A percentile compares a stretch with the other conserved stretches of the same genome.
phyloP scores from a whole-genome alignment of 2,329 filamentous ascomycete genomes.

The Curvularia sp. region DNA sequence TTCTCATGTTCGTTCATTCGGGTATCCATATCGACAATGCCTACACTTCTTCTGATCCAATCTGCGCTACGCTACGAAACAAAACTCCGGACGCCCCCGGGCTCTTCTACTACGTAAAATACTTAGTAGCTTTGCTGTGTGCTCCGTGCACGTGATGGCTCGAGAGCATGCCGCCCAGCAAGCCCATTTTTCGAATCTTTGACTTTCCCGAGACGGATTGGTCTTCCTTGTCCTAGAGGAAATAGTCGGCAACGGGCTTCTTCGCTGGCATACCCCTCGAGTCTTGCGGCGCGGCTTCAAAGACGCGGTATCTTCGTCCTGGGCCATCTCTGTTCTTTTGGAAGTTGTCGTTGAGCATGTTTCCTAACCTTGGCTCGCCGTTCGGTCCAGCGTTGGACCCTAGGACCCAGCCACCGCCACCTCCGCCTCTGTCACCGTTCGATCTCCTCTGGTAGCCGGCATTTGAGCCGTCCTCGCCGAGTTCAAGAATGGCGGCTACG shows the following conservation, averaged over 20 bases:
- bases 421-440: constrained; percentile 71
- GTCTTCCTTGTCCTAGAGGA: constrained; percentile 63
- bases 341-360: constrained; percentile 55
- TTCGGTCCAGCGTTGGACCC: constrained; percentile 46
- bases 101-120: constrained; percentile 9
- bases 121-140: neutral
- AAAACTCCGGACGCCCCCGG: constrained; percentile 10
- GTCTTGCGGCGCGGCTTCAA: constrained; percentile 95
- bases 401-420: constrained; percentile 47
- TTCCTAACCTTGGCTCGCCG: constrained; percentile 39
- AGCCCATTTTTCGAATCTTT: neutral
- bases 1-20: constrained; percentile 3
- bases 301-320: constrained; percentile 89
- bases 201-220: neutral
- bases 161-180: neutral
- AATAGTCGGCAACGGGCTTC: constrained; percentile 97
- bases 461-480: constrained; percentile 78
- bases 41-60: constrained; percentile 2
- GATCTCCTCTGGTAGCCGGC: constrained; percentile 58
- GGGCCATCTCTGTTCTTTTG: constrained; percentile 66
- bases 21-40: constrained; percentile 7
- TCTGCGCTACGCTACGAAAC: neutral
- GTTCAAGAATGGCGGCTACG: constrained; percentile 88
- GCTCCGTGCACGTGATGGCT: neutral
- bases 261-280: constrained; percentile 97